A percentile compares a stretch with the other conserved stretches of the same genome.
Conservation (phyloP, 2,329 filamentous ascomycete genomes). For the Colletotrichum eremochloae region DNA sequence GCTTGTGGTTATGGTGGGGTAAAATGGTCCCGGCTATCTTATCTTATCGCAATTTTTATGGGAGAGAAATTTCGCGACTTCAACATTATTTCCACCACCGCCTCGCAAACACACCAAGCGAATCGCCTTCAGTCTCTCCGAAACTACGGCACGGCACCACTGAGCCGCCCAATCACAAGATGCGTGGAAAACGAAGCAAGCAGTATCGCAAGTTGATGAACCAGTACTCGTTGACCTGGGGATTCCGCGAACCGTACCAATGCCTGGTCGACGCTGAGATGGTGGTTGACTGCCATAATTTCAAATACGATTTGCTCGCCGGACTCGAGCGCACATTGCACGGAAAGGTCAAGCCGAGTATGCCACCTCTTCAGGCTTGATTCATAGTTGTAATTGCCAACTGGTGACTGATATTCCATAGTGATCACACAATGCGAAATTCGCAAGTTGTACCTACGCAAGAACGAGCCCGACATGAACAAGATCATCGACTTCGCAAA, state of each 20-base stretch:
- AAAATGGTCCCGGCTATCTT: constrained; percentile 22
- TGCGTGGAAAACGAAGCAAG: constrained; percentile 65
- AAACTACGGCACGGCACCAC: constrained; percentile 16
- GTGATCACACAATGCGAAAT: constrained; percentile 88
- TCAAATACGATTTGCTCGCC: constrained; percentile 89
- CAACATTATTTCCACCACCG: neutral
- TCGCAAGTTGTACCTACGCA: constrained; percentile 79
- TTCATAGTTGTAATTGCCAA: neutral
- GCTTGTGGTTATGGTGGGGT: constrained; percentile 32
- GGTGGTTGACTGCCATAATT: constrained; percentile 82
- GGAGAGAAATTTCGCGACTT: constrained; percentile 38
- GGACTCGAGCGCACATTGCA: constrained; percentile 86
- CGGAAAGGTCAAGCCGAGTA: constrained; percentile 86
- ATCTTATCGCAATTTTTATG: constrained; percentile 42
- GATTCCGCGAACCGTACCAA: constrained; percentile 95
- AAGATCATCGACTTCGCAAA: constrained; percentile 82
- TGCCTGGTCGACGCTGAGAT: constrained; percentile 90
- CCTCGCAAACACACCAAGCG: neutral
- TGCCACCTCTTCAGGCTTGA: constrained; percentile 47
- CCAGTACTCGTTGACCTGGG: constrained; percentile 88
- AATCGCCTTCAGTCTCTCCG: constrained; percentile 5
- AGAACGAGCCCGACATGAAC: constrained; percentile 64
- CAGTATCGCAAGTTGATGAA: constrained; percentile 88
- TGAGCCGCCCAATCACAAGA: constrained; percentile 46
- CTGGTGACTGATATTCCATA: constrained; percentile 46